A percentile compares a stretch with the other conserved stretches of the same genome.
These are phyloP conservation scores for Kregervanrija pseudodelftensis DNA, from an alignment of 805 yeast species.

Conservation along the genomic window DNA sequence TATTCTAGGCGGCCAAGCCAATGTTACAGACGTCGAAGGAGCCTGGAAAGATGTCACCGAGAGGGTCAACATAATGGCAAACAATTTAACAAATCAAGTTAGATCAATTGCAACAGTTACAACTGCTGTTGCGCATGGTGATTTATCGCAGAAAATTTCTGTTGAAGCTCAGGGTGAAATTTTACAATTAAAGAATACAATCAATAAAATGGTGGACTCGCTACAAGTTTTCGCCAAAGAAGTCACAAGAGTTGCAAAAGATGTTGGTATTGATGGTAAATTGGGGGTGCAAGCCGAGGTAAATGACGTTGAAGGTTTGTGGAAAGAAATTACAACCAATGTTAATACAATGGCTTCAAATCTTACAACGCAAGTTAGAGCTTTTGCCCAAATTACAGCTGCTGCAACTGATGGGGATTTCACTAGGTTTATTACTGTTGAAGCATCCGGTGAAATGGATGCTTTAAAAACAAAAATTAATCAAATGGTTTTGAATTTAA, in stretches of 20 bases:
- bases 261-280: slow-evolving; percentile 90
- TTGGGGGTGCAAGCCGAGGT: slow-evolving; percentile 90
- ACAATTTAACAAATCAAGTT: slow-evolving; percentile 80
- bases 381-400: slow-evolving; percentile 88
- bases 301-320: slow-evolving; percentile 80
- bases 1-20: slow-evolving; percentile 85
- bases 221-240: slow-evolving; percentile 82
- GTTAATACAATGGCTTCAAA: slow-evolving; percentile 94
- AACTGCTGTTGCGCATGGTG: slow-evolving; percentile 89
- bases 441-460: slow-evolving; percentile 88
- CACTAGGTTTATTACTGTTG: slow-evolving; percentile 84
- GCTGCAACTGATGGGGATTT: slow-evolving; percentile 94
- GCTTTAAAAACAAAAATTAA: slow-evolving; percentile 57
- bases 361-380: slow-evolving; percentile 85
- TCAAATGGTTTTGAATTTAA: slow-evolving; percentile 78
- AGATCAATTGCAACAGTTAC: slow-evolving; percentile 86
- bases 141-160: slow-evolving; percentile 74
- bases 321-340: slow-evolving; percentile 88
- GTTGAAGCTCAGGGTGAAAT: slow-evolving; percentile 91
- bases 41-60: slow-evolving; percentile 89
- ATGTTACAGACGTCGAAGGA: slow-evolving; percentile 78
- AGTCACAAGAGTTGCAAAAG: slow-evolving; percentile 84
- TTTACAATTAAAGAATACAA: slow-evolving; percentile 75
- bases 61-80: slow-evolving; percentile 83
- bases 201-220: slow-evolving; percentile 90